Base-by-base conservation (phyloP, 2,329 filamentous ascomycete genomes). In the Scytalidium sp. region DNA sequence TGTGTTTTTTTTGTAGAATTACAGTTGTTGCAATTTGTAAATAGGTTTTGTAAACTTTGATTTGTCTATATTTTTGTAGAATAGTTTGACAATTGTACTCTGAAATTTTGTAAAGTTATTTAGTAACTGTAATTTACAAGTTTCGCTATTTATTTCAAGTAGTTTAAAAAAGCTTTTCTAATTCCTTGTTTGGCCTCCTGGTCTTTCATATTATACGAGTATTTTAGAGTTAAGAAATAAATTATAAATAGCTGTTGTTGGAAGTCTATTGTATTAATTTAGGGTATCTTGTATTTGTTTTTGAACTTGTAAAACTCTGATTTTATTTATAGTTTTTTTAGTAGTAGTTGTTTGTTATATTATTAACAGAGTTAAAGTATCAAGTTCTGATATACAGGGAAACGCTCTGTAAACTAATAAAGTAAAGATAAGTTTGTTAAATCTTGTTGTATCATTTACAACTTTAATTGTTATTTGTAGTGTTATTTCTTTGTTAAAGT, bases 381-480 rank as follows among this genome's bases (percentile, higher is more conserved):
- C n/a, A n/a, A n/a, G n/a, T n/a, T n/a, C n/a, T n/a, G n/a, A n/a
- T n/a, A n/a, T n/a, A n/a, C n/a, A n/a, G n/a, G n/a, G n/a, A n/a
- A n/a, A n/a, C n/a, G n/a, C n/a, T n/a, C n/a, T n/a, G n/a, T n/a
- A n/a, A n/a, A n/a, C n/a, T n/a, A n/a, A n/a, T n/a, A n/a, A n/a
- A n/a, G n/a, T n/a, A n/a, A n/a, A n/a, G n/a, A n/a, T 40, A 3
- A 3, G 8, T 6, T 47, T 32, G 23, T 50, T 41, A 15, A 25
- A 47, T 4, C 45, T 42, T 17, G 25, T 44, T 13, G 39, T 43
- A 46, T 55, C 22, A 21, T 55, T 55, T 13, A 55, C 19, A n/a
- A 45, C 53, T 43, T 55, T 55, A 21, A 55, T 41, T 1, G 45
- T 22, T 23, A 55, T 55, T 43, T 55, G 25, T 20, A 53, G 25